Base-by-base conservation (phyloP, 768 basidiomycete species). In the Lentinula sp. region DNA sequence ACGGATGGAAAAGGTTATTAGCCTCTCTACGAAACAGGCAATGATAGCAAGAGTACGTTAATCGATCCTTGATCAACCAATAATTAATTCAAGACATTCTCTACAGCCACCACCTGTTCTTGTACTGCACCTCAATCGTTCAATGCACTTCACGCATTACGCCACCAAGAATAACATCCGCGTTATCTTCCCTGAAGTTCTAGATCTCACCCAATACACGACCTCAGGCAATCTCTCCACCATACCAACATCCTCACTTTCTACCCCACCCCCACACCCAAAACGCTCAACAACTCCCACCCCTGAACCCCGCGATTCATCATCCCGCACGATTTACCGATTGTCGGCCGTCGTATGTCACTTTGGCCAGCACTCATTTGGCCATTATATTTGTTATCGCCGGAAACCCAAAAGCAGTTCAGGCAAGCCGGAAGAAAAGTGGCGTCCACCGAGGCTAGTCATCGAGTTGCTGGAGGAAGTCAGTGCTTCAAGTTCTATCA, bases 321-420 rank as follows among this genome's bases (percentile, higher is more conserved):
- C 71, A 4, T 78, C 81, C n/a, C 77, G 85, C 49, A 87, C 85
- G n/a, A 76, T 95, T 39, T 98, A 98, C 72, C 85, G 94, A 50
- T 82, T 98, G 39, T 74, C 86, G 2, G 87, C 92, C 9, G 86
- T 91, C 35, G 94, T 98, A 15, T 93, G 93, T 66, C 96, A 98
- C 72, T 96, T 87, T 69, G 96, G 96, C 13, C 85, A 87, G 58
- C 95, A 97, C 69, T 88, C 88, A 4, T 95, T 91, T 69, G 96
- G 96, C 5, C 96, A 99, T 70, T 99, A 96, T 70, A 84, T 98
- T 65, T 93, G 91, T 66, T 96, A 87, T 70, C 82, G 97, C 15
- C 81, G 95, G 51, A 91, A 89, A 72, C 95, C 95, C 0, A 79
- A 81, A 41, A 79, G 33, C 23, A 20, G 53, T 15, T 35, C 35